Conservation (phyloP, 768 basidiomycete species). For the Collybia mongolica region DNA sequence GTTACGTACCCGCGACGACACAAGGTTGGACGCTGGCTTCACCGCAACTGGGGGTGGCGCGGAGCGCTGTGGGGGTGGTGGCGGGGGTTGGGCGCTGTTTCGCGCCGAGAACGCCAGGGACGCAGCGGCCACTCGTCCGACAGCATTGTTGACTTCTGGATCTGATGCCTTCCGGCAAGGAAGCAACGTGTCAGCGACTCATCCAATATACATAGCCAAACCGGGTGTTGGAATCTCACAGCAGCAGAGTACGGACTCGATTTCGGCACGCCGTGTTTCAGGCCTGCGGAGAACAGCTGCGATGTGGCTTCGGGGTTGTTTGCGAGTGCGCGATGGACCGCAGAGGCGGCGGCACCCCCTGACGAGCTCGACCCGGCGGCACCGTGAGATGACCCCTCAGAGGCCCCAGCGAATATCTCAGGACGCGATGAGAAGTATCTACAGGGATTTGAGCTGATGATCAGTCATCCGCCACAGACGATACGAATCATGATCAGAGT, state of each 20-base stretch:
- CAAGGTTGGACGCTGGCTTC: constrained; percentile 19
- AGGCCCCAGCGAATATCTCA: constrained; percentile 48
- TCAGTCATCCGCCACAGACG: too few relatives aligned
- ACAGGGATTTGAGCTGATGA: too few relatives aligned
- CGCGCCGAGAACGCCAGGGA: constrained; percentile 39
- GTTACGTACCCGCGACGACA: constrained; percentile 24
- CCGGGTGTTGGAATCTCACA: constrained; percentile 25
- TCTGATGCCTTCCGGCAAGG: constrained; percentile 28
- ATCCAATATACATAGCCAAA: not conserved
- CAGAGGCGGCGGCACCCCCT: constrained; percentile 32
- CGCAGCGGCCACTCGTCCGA: constrained; percentile 60
- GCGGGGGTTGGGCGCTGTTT: constrained; percentile 12
- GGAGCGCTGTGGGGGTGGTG: constrained; percentile 5
- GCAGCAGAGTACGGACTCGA: constrained; percentile 34
- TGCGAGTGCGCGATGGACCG: constrained; percentile 43
- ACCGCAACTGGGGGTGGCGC: constrained; percentile 19
- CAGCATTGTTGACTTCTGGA: constrained; percentile 37
- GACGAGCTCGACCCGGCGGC: constrained; percentile 24
- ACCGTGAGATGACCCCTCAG: constrained; percentile 18
- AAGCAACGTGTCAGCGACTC: not conserved
- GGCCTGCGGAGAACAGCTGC: constrained; percentile 38
- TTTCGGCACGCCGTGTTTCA: constrained; percentile 32
- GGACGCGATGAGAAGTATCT: constrained; percentile 74
- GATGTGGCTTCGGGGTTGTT: constrained; percentile 40
- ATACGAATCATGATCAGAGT: too few relatives aligned